Evolutionary conservation across 2,329 filamentous ascomycete species (phyloP).

Genomic region (Monosporascus ibericus): DNA sequence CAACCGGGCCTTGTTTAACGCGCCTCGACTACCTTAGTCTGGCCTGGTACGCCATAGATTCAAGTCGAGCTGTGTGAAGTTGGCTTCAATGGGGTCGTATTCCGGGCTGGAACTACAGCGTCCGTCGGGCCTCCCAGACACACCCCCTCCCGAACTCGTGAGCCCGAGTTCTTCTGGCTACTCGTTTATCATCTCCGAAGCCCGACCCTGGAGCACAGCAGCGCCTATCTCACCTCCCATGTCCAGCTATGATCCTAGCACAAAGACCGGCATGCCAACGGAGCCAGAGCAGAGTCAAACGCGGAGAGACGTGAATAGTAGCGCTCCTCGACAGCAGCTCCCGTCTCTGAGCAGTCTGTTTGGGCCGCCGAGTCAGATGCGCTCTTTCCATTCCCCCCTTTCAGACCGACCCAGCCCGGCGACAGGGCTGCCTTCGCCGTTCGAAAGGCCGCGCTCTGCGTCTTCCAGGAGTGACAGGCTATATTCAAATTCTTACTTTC

Average conservation of each 20-base stretch:
- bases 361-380: conserved; percentile 38
- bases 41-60: not conserved
- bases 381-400: conserved; percentile 39
- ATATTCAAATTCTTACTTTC: conserved; percentile 43
- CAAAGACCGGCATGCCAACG: conserved; percentile 37
- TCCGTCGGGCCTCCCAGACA: conserved; percentile 45
- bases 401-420: conserved; percentile 40
- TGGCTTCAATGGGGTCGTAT: conserved; percentile 49
- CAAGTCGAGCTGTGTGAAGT: not conserved
- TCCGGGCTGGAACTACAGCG: conserved; percentile 43
- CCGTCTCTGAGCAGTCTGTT: conserved; percentile 54
- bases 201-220: conserved; percentile 38
- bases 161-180: conserved; percentile 45
- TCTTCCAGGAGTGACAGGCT: conserved; percentile 30
- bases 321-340: conserved; percentile 40
- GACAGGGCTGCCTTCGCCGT: conserved; percentile 35
- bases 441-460: conserved; percentile 40
- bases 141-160: conserved; percentile 45
- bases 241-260: conserved; percentile 50
- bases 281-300: conserved; percentile 30
- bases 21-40: not conserved
- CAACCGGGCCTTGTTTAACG: not conserved
- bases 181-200: conserved; percentile 39
- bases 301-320: conserved; percentile 26
- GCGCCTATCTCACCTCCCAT: conserved; percentile 48